A percentile compares a stretch with the other conserved stretches of the same genome.
phyloP scores from a whole-genome alignment of 2,329 filamentous ascomycete species.

The Moelleriella libera region DNA sequence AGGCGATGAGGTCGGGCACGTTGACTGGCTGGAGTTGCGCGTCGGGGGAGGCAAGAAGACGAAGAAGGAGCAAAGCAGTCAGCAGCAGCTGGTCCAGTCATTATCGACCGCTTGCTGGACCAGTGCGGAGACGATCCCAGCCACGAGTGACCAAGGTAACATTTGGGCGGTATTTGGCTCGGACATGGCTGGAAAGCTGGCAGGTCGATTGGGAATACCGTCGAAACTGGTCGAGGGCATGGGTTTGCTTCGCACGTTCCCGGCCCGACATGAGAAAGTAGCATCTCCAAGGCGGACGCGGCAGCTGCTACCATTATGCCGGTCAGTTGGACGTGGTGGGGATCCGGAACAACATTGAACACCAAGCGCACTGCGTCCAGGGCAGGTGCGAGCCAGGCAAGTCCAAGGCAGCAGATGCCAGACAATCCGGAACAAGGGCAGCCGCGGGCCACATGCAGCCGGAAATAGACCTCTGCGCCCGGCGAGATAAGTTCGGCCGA shows the following conservation, averaged over 20 bases:
- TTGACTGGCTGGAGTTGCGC: neutral
- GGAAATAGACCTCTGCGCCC: too few relatives aligned
- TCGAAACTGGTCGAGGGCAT: neutral
- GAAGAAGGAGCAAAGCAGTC: neutral
- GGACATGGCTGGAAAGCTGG: neutral
- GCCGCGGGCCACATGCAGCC: too few relatives aligned
- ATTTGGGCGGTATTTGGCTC: neutral
- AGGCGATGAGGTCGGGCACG: neutral
- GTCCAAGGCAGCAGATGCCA: neutral
- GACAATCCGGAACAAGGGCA: too few relatives aligned
- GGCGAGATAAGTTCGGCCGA: too few relatives aligned
- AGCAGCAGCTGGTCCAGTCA: neutral
- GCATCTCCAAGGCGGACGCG: neutral
- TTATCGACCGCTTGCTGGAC: neutral
- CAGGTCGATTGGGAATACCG: neutral
- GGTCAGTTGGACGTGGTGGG: neutral
- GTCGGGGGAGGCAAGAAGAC: neutral
- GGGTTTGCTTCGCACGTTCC: neutral
- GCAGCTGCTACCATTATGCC: neutral
- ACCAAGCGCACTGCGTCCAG: neutral
- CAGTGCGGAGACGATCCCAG: neutral
- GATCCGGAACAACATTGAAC: neutral
- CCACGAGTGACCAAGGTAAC: neutral
- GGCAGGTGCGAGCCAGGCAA: neutral
- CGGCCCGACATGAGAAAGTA: neutral